Evolutionary conservation across 2,329 filamentous ascomycete species (phyloP).

Genomic region (Botryotinia narcissicola): DNA sequence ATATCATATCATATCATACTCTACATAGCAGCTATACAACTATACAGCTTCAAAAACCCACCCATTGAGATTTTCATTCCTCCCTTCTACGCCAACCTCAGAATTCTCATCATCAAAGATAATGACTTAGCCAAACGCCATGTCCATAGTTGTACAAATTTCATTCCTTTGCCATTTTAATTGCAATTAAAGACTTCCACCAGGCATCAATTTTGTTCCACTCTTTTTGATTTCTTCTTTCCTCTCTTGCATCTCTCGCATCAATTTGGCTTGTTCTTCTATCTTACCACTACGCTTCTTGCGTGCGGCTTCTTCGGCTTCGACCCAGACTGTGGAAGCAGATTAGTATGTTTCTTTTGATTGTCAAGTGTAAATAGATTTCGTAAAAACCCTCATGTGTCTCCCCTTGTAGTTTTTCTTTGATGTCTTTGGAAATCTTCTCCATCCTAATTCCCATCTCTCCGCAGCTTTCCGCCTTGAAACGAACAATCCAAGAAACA

Average conservation of each 20-base stretch:
- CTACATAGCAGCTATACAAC: neutral
- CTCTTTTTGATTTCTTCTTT: constrained; percentile 44
- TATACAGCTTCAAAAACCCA: neutral
- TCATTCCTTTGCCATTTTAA: neutral
- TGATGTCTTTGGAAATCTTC: neutral
- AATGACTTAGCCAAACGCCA: constrained; percentile 11
- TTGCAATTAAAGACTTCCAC: constrained; percentile 30
- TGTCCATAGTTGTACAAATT: neutral
- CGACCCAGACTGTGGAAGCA: constrained; percentile 45
- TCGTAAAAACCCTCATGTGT: neutral
- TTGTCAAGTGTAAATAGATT: neutral
- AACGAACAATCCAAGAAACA: neutral
- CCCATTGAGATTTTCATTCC: neutral
- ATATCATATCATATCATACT: neutral
- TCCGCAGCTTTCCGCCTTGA: neutral
- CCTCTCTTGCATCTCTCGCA: constrained; percentile 42
- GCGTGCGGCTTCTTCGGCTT: constrained; percentile 43
- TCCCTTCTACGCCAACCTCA: neutral
- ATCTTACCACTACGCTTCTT: constrained; percentile 41
- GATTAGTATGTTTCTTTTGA: neutral
- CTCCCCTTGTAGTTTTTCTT: neutral
- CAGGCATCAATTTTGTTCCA: constrained; percentile 28
- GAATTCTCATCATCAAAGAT: neutral
- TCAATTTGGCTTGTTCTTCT: constrained; percentile 39
- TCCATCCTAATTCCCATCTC: neutral